phyloP scores from a whole-genome alignment of 2,329 filamentous ascomycete species.

The Arthrinium phaeospermum region DNA sequence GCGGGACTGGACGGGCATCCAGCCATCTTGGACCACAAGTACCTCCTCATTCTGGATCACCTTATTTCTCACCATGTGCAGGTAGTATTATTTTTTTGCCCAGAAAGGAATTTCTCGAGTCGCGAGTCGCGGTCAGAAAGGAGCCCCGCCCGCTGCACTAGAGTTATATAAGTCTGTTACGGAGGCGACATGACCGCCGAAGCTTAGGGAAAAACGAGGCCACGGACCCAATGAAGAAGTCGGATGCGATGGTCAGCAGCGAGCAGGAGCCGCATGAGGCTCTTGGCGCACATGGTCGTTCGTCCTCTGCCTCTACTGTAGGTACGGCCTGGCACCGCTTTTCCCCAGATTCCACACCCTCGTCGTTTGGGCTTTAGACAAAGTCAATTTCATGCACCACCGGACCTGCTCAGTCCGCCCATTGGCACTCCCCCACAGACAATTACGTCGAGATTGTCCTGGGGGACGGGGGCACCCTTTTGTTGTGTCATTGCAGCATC shows the following conservation, averaged over 20 bases:
- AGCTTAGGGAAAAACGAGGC: neutral
- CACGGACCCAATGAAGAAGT: conserved; percentile 10
- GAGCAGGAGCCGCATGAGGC: neutral
- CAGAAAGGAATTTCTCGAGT: conserved; percentile 10
- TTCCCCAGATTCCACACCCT: conserved; percentile 14
- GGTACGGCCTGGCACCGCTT: neutral
- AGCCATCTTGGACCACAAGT: conserved; percentile 10
- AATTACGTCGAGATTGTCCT: neutral
- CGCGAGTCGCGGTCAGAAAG: conserved; percentile 3
- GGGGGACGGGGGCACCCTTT: neutral
- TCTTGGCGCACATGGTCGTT: conserved; percentile 11
- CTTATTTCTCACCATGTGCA: neutral
- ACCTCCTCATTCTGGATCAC: conserved; percentile 12
- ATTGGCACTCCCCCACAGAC: neutral
- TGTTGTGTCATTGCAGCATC: conserved; percentile 2
- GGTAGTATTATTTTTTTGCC: neutral
- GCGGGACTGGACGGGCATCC: conserved; percentile 13
- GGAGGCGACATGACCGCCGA: neutral
- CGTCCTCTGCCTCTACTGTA: neutral
- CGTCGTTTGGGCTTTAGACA: neutral
- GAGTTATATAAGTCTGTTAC: neutral
- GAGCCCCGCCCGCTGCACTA: conserved; percentile 3
- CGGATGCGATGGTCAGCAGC: conserved; percentile 6
- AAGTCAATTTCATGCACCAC: neutral
- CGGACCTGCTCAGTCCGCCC: neutral